Evolutionary conservation across 2,329 filamentous ascomycete genomes (phyloP), one percentile per base, ranked within the genome.

Genomic region (Aspergillus fructus): DNA sequence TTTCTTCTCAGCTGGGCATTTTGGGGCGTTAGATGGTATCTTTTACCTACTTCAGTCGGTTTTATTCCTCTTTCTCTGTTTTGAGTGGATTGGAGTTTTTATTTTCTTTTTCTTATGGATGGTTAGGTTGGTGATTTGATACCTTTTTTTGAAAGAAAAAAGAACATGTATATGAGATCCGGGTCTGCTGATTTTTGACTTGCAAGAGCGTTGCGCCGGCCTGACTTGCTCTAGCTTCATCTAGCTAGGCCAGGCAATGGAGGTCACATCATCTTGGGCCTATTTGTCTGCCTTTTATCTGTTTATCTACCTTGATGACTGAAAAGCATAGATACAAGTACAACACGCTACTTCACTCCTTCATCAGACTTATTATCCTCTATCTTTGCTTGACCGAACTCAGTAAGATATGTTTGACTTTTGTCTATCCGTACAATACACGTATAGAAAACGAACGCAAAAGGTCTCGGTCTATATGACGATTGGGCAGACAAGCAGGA

Each of bases 271-370:
- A 37, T 6, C 15, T 3, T 37, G 12, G 27, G 34, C 15, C 34
- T n/a, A n/a, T 37, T 37, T 37, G 34, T 37, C 13, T 23, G 2
- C 19, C 21, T n/a, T 27, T n/a, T 7, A 13, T 50, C 17, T 42
- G 30, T 11, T 13, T 33, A 39, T 48, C 45, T 50, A 30, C 27
- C 17, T 19, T 17, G 27, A 42, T 24, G 34, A 9, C 23, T n/a
- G n/a, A 27, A 30, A 51, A 56, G 48, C 40, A 33, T 49, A 56
- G 48, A 56, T 57, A 45, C 57, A 53, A 40, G 43, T 51, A 52
- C 24, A 48, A 8, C 12, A 52, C 40, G 15, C 15, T 34, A 19
- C 21, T 41, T 34, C 39, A 21, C 24, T 43, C 21, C 15, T 21
- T 30, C 27, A 30, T 30, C 27, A 30, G 3, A 3, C 15, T 39